These are phyloP conservation scores for Aspergillus costaricaensis DNA, from an alignment of 2,329 filamentous ascomycete species.

Conservation along the genomic window DNA sequence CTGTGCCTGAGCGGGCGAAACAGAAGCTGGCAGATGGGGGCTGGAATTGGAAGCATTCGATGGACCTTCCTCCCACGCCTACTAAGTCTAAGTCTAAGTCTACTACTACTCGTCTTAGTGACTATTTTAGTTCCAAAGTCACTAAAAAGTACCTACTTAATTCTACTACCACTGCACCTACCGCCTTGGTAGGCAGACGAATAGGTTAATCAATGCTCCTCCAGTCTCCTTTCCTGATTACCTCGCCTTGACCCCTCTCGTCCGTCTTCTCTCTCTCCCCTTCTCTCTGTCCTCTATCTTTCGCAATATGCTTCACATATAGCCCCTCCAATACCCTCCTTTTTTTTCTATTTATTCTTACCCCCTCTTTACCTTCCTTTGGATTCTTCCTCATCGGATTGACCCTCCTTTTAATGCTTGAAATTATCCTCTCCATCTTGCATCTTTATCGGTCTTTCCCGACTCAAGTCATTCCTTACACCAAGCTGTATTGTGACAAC, in stretches of 20 bases:
- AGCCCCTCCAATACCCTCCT: neutral
- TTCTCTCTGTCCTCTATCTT: neutral
- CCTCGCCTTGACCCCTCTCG: neutral
- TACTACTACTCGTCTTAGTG: too few relatives aligned
- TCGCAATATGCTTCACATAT: too few relatives aligned
- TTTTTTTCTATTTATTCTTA: neutral
- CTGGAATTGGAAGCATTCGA: neutral
- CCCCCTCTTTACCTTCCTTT: neutral
- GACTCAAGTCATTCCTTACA: too few relatives aligned
- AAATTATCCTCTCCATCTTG: too few relatives aligned
- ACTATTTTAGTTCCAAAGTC: too few relatives aligned
- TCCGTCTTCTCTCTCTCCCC: neutral
- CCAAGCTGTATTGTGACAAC: neutral
- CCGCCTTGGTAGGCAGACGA: neutral
- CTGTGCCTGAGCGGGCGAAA: neutral
- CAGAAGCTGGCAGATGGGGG: neutral
- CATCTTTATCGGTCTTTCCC: too few relatives aligned
- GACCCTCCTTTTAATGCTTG: too few relatives aligned
- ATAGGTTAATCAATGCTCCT: neutral
- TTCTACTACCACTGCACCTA: neutral
- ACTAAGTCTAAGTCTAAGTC: too few relatives aligned
- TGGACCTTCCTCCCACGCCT: too few relatives aligned
- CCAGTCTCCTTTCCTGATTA: neutral
- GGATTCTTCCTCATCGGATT: too few relatives aligned
- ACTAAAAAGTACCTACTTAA: neutral